Evolutionary conservation across 352 stramenopile genomes (phyloP).

Genomic region (Pythium brachiatum): DNA sequence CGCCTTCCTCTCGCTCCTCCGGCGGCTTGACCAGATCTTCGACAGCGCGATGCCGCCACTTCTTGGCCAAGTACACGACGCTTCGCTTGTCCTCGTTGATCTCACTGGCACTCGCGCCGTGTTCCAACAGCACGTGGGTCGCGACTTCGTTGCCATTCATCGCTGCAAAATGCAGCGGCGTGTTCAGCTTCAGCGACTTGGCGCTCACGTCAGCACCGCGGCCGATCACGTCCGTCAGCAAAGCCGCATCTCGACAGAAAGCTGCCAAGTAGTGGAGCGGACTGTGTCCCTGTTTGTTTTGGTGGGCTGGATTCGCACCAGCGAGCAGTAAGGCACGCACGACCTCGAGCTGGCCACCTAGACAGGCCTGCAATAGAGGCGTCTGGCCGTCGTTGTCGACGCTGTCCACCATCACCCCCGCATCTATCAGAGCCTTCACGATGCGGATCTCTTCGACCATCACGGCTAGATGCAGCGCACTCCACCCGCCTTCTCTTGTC

Average conservation of each 20-base stretch:
- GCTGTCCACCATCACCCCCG: slow-evolving; percentile 52
- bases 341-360: slow-evolving; percentile 47
- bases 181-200: slow-evolving; percentile 75
- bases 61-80: slow-evolving; percentile 72
- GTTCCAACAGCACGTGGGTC: slow-evolving; percentile 46
- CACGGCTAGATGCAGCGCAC: slow-evolving; percentile 58
- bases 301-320: slow-evolving; percentile 55
- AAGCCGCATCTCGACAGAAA: slow-evolving; percentile 51
- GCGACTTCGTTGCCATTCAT: slow-evolving; percentile 77
- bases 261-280: slow-evolving; percentile 64
- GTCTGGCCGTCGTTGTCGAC: slow-evolving; percentile 66
- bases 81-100: slow-evolving; percentile 79
- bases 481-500: slow-evolving; percentile 50
- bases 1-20: slow-evolving; percentile 26
- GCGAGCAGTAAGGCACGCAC: slow-evolving; percentile 43
- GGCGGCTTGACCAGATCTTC: slow-evolving; percentile 55
- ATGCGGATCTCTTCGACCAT: slow-evolving; percentile 52
- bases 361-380: slow-evolving; percentile 52
- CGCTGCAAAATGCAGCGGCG: slow-evolving; percentile 68
- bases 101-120: slow-evolving; percentile 57
- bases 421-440: slow-evolving; percentile 40
- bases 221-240: slow-evolving; percentile 47
- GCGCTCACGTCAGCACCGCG: slow-evolving; percentile 60
- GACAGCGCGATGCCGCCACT: slow-evolving; percentile 61
- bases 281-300: slow-evolving; percentile 67